These are phyloP conservation scores for Lasiodiplodia sp. DNA, from an alignment of 2,329 filamentous ascomycete genomes.

Conservation along the genomic window DNA sequence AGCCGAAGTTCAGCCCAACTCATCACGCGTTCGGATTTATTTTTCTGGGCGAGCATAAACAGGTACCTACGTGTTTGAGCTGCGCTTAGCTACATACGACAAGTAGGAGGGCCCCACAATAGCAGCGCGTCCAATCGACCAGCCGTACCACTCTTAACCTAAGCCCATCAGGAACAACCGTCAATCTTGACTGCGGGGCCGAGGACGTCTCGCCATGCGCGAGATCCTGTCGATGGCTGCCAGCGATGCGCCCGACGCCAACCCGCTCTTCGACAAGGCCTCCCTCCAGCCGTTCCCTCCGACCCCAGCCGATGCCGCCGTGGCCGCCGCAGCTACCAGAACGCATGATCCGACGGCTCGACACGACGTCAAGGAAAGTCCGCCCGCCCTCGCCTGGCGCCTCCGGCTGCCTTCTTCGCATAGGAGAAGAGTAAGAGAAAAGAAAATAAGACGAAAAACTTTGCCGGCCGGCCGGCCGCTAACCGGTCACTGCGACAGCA, in stretches of 20 bases:
- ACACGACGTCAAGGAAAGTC: constrained; percentile 13
- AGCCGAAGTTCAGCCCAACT: constrained; percentile 15
- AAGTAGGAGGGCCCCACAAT: neutral
- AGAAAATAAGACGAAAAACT: neutral
- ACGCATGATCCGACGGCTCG: neutral
- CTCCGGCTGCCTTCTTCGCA: constrained; percentile 8
- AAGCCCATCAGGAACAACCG: constrained; percentile 21
- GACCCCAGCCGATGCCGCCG: constrained; percentile 2
- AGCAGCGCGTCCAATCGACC: constrained; percentile 12
- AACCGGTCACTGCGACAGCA: constrained; percentile 1
- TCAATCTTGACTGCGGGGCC: constrained; percentile 20
- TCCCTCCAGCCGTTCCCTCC: constrained; percentile 6
- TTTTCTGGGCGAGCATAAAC: neutral
- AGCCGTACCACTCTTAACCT: neutral
- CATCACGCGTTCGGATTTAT: constrained; percentile 1
- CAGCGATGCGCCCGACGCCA: constrained; percentile 1
- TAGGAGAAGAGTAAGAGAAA: neutral
- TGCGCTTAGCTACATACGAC: constrained; percentile 9
- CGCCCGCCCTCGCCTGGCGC: neutral
- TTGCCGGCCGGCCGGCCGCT: constrained; percentile 20
- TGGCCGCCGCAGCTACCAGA: neutral
- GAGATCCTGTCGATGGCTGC: neutral
- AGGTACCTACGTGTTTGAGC: constrained; percentile 22
- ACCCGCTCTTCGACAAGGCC: neutral
- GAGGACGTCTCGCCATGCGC: constrained; percentile 19